Conservation (phyloP, 2,329 filamentous ascomycete species). For the Lachnellula willkommii region DNA sequence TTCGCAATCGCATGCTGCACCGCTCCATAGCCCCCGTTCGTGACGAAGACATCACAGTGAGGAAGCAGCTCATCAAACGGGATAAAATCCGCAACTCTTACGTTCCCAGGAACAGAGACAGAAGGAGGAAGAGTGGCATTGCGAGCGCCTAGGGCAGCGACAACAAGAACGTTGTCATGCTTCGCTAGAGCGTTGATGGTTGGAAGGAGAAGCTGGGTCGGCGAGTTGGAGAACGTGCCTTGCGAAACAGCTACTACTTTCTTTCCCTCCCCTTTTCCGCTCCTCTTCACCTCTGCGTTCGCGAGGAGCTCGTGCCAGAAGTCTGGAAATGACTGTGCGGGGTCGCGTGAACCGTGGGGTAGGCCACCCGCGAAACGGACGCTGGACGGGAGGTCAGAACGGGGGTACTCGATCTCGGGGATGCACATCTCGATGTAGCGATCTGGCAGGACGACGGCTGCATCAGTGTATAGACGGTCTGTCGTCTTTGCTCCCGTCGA, state of each 20-base stretch:
- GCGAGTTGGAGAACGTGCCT: constrained; percentile 30
- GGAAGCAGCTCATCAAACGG: constrained; percentile 34
- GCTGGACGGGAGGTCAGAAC: constrained; percentile 32
- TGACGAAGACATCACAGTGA: constrained; percentile 32
- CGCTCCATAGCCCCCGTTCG: constrained; percentile 34
- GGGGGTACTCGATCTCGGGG: constrained; percentile 33
- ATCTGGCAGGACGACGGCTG: constrained; percentile 18
- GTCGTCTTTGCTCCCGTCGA: not conserved
- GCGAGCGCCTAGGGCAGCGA: constrained; percentile 27
- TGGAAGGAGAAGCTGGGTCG: constrained; percentile 32
- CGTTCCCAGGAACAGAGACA: constrained; percentile 28
- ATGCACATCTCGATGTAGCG: constrained; percentile 31
- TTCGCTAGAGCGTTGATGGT: constrained; percentile 32
- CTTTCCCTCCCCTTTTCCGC: constrained; percentile 8
- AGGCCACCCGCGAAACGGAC: constrained; percentile 41
- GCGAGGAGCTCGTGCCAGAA: constrained; percentile 42
- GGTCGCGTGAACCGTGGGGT: constrained; percentile 28
- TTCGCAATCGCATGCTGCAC: constrained; percentile 30
- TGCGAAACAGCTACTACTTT: constrained; percentile 34
- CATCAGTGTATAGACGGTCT: constrained; percentile 20
- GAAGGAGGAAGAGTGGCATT: constrained; percentile 27
- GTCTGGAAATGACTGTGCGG: constrained; percentile 29
- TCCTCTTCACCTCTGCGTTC: constrained; percentile 25
- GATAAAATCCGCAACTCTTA: constrained; percentile 31
- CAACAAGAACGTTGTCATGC: constrained; percentile 29